A percentile compares a stretch with the other conserved stretches of the same genome.
Evolutionary conservation across 306 rosid genomes (phyloP).

Genomic region (Elaeagnus macrophylla): DNA sequence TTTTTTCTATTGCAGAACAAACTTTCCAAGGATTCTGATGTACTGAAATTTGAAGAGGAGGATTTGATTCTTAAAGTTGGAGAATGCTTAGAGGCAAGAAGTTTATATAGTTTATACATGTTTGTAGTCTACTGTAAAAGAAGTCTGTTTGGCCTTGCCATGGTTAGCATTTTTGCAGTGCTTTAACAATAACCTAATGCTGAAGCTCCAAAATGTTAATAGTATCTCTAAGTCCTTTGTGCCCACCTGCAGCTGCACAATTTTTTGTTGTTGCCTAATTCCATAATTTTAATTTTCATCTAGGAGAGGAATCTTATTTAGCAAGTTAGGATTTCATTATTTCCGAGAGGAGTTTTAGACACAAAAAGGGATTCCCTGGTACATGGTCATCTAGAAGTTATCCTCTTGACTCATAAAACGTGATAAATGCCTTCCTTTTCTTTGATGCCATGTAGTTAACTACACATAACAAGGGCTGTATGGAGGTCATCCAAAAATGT

Average conservation of each 20-base stretch:
- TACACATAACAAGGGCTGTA: constrained; percentile 16
- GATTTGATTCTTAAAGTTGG: constrained; percentile 90
- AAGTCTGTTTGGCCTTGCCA: too few relatives aligned
- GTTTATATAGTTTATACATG: constrained; percentile 2
- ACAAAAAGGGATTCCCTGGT: background rate
- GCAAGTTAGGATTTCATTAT: too few relatives aligned
- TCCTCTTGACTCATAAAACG: background rate
- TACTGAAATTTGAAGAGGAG: constrained; percentile 59
- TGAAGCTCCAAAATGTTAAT: too few relatives aligned
- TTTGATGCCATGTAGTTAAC: constrained; percentile 2
- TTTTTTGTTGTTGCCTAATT: too few relatives aligned
- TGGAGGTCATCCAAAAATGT: background rate
- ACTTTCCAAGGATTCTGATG: constrained; percentile 62
- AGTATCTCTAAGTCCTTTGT: too few relatives aligned
- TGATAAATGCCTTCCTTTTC: background rate
- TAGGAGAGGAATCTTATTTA: too few relatives aligned
- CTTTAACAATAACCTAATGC: too few relatives aligned
- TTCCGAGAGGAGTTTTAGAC: too few relatives aligned
- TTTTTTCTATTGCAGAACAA: constrained; percentile 35
- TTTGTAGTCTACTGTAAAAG: background rate
- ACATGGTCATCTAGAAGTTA: background rate
- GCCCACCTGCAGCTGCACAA: too few relatives aligned
- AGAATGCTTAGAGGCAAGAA: constrained; percentile 77
- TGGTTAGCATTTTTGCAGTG: too few relatives aligned
- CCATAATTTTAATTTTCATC: too few relatives aligned